Evolutionary conservation across 2,329 filamentous ascomycete genomes (phyloP), one percentile per base, ranked within the genome.

Genomic region (Pseudogymnoascus pannorum): DNA sequence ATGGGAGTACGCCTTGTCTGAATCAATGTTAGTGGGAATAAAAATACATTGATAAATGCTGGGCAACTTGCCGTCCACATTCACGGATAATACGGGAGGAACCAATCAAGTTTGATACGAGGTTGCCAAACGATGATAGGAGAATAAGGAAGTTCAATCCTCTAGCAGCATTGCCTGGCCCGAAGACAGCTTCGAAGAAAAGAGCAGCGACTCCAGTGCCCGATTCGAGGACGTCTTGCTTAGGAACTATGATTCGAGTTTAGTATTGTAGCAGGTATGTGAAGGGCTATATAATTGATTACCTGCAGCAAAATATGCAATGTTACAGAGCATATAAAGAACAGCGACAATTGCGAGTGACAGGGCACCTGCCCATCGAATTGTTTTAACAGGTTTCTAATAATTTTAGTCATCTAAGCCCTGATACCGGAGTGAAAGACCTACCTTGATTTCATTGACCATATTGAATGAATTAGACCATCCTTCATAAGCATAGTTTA

Each of bases 391-490:
- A 0, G 84, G 84, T 63, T 85, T 81, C 76, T 83, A 29, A 14
- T 29, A 31, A 18, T 11, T 29, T 29, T 31, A 31, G 31, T 54
- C n/a, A 54, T 14, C 24, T 54, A 31, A 31, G 44, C 44, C 44
- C 24, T 31, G 44, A 18, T 54, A 29, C 44, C 24, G 18, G 44
- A 54, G 44, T 11, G 29, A 18, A 18, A 6, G 9, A 60, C 64
- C 35, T 63, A 77, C 76, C 69, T 79, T 79, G 64, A 86, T 79
- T 70, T 87, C 84, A 59, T 85, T 85, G 61, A 82, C 80, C 3
- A 87, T 76, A 63, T 84, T 84, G 72, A 86, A 86, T 0, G 82
- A 81, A 64, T 86, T 87, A 9, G 76, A 72, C 63, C 79, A 86
- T 1, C 84, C 84, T 0, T 74, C 70, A 63, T 84, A 87, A 0